Conservation (phyloP, 1,284 basidiomycete species). For the Pyrrhoderma noxium region DNA sequence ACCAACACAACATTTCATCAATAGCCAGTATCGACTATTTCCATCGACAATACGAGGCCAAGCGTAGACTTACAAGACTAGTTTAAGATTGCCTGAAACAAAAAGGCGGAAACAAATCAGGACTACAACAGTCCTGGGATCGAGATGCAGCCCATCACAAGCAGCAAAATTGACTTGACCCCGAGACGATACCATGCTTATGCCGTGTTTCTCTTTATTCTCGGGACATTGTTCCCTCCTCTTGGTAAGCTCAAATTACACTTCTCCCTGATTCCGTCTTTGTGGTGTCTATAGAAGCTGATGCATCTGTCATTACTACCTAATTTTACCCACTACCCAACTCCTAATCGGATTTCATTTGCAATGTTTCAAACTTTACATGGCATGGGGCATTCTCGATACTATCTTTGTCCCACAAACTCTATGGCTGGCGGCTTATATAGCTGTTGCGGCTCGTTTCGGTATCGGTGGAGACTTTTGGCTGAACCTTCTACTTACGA, state of each 20-base stretch:
- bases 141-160: slow-evolving; percentile 10
- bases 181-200: slow-evolving; percentile 79
- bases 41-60: background rate
- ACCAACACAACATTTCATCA: too few relatives aligned
- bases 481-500: slow-evolving; percentile 83
- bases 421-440: background rate
- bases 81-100: background rate
- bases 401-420: too few relatives aligned
- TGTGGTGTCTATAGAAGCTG: slow-evolving; percentile 6
- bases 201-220: slow-evolving; percentile 72
- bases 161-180: slow-evolving; percentile 55
- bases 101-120: background rate
- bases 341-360: background rate
- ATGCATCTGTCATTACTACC: too few relatives aligned
- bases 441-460: slow-evolving; percentile 92
- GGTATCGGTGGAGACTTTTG: slow-evolving; percentile 91
- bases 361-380: background rate
- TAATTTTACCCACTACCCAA: too few relatives aligned
- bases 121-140: background rate
- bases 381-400: too few relatives aligned
- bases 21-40: background rate
- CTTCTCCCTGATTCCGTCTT: slow-evolving; percentile 1
- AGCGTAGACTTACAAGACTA: background rate
- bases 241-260: slow-evolving; percentile 56
- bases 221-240: slow-evolving; percentile 81